Percentiles rank a stretch among this genome's conserved stretches.
phyloP scores from a whole-genome alignment of 192 early-diverging fungal species.

The Gonapodya prolifera region DNA sequence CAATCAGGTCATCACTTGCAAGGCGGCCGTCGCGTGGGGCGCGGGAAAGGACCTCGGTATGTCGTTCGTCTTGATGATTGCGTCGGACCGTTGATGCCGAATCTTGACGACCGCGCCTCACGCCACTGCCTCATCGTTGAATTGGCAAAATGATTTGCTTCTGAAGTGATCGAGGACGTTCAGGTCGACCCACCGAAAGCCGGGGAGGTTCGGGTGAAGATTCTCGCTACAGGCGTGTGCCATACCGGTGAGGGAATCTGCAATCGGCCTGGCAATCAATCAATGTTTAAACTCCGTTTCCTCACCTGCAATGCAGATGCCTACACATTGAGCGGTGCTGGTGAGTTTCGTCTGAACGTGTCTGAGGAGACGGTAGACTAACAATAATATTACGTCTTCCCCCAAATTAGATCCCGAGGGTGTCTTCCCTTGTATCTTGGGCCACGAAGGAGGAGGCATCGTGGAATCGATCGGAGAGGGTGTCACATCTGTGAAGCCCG shows the following conservation, averaged over 20 bases:
- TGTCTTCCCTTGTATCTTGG: slow-evolving; percentile 82
- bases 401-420: slow-evolving; percentile 53
- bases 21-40: slow-evolving; percentile 92
- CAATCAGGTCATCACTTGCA: slow-evolving; percentile 23
- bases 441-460: slow-evolving; percentile 86
- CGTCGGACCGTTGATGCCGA: background rate
- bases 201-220: slow-evolving; percentile 89
- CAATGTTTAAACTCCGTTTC: background rate
- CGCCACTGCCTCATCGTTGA: too few relatives aligned
- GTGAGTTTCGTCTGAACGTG: too few relatives aligned
- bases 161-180: slow-evolving; percentile 80
- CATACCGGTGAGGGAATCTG: background rate
- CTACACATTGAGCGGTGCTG: slow-evolving; percentile 93
- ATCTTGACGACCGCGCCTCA: background rate
- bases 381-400: background rate
- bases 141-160: too few relatives aligned
- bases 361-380: slow-evolving; percentile 21
- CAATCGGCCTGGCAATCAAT: background rate
- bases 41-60: slow-evolving; percentile 81
- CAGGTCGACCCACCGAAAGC: slow-evolving; percentile 89
- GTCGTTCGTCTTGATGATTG: slow-evolving; percentile 12
- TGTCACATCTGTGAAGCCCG: slow-evolving; percentile 74
- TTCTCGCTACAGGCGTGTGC: slow-evolving; percentile 75
- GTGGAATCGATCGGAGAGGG: slow-evolving; percentile 94
- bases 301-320: slow-evolving; percentile 82